Evolutionary conservation across 202 grass and related monocot species (phyloP).

Genomic region (Dendrocalamus latiflorus): DNA sequence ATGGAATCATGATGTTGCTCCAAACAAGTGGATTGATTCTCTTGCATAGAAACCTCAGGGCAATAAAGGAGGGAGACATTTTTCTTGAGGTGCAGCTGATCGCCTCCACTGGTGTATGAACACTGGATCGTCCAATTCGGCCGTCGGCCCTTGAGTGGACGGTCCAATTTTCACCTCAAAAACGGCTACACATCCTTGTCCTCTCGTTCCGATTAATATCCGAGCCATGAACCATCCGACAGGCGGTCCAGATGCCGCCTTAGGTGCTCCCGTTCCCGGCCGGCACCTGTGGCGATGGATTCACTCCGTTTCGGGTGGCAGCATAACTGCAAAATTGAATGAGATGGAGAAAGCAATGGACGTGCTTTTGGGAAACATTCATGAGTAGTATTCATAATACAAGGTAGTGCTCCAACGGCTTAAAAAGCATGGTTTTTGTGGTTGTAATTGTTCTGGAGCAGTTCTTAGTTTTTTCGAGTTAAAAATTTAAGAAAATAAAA

Average conservation of each 20-base stretch:
- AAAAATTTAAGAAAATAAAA: too few species aligned
- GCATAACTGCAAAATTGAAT: not conserved
- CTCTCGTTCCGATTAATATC: conserved; percentile 17
- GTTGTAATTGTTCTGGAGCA: too few species aligned
- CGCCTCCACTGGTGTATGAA: not conserved
- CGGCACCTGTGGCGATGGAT: conserved; percentile 25
- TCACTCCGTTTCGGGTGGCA: not conserved
- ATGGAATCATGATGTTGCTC: not conserved
- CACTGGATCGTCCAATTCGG: not conserved
- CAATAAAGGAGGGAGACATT: not conserved
- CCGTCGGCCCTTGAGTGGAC: not conserved
- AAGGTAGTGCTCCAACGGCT: too few species aligned
- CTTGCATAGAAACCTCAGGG: not conserved
- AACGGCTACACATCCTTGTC: not conserved
- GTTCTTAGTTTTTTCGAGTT: too few species aligned
- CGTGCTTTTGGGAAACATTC: not conserved
- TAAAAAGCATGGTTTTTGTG: too few species aligned
- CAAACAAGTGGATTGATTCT: not conserved
- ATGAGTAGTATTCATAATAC: not conserved
- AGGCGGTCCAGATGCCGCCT: not conserved
- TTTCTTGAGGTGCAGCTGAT: not conserved
- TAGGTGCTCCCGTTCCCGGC: conserved; percentile 17
- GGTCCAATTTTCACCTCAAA: conserved; percentile 8
- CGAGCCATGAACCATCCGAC: not conserved
- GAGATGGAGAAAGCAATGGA: not conserved